Base-by-base conservation (phyloP, 257 asterid species). In the Solanum corneliomulleri region DNA sequence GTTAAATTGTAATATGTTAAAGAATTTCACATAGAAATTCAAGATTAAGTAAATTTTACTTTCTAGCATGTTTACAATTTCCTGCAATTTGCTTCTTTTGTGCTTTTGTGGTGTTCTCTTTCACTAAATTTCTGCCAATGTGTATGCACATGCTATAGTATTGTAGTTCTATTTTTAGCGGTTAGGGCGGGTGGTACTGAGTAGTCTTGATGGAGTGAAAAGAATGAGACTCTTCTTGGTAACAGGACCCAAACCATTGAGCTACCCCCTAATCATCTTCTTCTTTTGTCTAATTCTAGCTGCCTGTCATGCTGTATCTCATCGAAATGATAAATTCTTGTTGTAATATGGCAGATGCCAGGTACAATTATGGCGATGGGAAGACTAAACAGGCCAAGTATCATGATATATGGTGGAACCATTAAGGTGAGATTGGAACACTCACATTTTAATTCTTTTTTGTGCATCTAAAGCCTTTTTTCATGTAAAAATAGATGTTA, bases 341-440 rank as follows among this genome's bases (percentile, higher is more conserved):
- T 80, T 83, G 56, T 84, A 33, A 23, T 82, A 31, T 70, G 89
- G 90, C 97, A 97, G 99, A 97, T 97, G 99, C 99, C 99, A 45
- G 99, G 99, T 85, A 97, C 99, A 49, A 95, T 97, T 87, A 97
- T 97, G 99, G 99, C 99, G 60, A 97, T 97, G 99, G 99, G 99
- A 89, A 94, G 99, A 87, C 90, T 97, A 88, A 97, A 97, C 90
- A 98, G 99, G 82, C 99, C 99, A 75, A 95, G 99, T 89, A 95
- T 97, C 87, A 97, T 97, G 99, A 92, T 97, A 86, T 97, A 97
- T 49, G 99, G 99, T 88, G 99, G 99, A 87, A 93, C 99, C 62
- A 97, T 96, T 89, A 97, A 97, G 98, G 99, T 97, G 82, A 60
- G 93, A 86, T 91, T 71, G 72, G 29, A n/a, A 62, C 37, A 72